phyloP scores from a whole-genome alignment of 192 early-diverging fungal genomes.

The Bifiguratus adelaidae region DNA sequence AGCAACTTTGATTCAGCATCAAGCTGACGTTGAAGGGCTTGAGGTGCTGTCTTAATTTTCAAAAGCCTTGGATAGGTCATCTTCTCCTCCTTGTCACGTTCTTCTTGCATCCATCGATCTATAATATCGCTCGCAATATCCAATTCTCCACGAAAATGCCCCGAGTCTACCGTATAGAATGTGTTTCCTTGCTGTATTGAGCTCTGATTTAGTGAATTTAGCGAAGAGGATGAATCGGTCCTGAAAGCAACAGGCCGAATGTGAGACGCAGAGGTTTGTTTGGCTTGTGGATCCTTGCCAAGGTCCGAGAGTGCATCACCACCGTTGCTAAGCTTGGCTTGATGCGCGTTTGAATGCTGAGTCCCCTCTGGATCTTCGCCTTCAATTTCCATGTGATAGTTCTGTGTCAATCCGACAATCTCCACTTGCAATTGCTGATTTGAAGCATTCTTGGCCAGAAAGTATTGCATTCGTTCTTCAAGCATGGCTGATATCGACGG shows the following conservation, averaged over 20 bases:
- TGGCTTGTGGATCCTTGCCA: conserved; percentile 5
- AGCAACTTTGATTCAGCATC: conserved; percentile 14
- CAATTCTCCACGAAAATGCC: conserved; percentile 25
- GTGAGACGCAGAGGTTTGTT: neutral
- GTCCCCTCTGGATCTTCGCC: conserved; percentile 12
- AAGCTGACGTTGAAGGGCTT: conserved; percentile 8
- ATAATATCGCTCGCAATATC: conserved; percentile 12
- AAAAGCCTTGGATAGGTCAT: conserved; percentile 4
- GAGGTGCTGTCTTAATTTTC: conserved; percentile 2
- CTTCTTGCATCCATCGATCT: conserved; percentile 22
- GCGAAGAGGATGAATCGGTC: neutral
- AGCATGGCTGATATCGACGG: conserved; percentile 3
- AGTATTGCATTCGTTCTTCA: conserved; percentile 20
- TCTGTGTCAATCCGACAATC: conserved; percentile 28
- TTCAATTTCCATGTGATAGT: conserved; percentile 18
- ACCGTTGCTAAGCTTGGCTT: conserved; percentile 7
- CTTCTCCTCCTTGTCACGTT: conserved; percentile 1
- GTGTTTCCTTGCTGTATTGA: neutral
- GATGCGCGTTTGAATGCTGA: neutral
- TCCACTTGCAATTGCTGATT: conserved; percentile 32
- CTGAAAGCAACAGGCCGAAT: neutral
- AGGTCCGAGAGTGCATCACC: conserved; percentile 3
- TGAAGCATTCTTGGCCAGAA: conserved; percentile 35
- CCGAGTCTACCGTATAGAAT: neutral
- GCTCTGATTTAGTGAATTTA: neutral